Evolutionary conservation across 331 rosid species (phyloP), one percentile per base, ranked within the genome.

Genomic region (Malus hybrid): DNA sequence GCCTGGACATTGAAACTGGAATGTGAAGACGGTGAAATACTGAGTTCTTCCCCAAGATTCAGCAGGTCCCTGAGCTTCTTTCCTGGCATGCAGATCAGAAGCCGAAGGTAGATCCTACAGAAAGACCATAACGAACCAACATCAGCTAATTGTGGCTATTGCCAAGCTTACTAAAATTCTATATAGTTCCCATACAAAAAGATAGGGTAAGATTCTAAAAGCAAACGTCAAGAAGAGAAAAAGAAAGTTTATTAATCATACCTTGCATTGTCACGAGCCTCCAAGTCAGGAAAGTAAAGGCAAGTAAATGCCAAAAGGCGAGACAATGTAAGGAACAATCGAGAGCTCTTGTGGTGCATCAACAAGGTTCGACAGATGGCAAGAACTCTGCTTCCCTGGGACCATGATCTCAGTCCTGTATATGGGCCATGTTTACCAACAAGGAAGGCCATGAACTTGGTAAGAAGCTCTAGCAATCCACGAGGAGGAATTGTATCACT

Each of bases 251-350:
- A 39, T 63, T 63, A 33, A 52, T 33, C 70, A 72, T 88, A 94
- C 98, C 96, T 94, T 73, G 98, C 91, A 88, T 85, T 91, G 78
- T 94, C 98, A 42, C 98, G 97, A 74, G 88, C 90, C 84, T 94
- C 98, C 88, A 94, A 70, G 84, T 94, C 98, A 75, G 97, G 98
- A 82, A 86, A 94, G 81, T 82, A 87, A 70, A 94, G 91, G 78
- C 97, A 89, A 46, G 89, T 84, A 71, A 88, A 94, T 71, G 97
- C 89, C 55, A 94, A 93, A 68, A 94, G 87, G 36, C 68, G 95
- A 78, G 98, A 91, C 56, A 91, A 81, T 75, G 86, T 85, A 56
- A 86, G 91, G 82, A 94, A 94, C 95, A 91, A 86, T 87, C 86
- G 88, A 79, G 97, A 94, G 81, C 92, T 88, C 67, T 85, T 88